Conservation (phyloP, 2,329 filamentous ascomycete species). For the Mycosphaerella arachidis region DNA sequence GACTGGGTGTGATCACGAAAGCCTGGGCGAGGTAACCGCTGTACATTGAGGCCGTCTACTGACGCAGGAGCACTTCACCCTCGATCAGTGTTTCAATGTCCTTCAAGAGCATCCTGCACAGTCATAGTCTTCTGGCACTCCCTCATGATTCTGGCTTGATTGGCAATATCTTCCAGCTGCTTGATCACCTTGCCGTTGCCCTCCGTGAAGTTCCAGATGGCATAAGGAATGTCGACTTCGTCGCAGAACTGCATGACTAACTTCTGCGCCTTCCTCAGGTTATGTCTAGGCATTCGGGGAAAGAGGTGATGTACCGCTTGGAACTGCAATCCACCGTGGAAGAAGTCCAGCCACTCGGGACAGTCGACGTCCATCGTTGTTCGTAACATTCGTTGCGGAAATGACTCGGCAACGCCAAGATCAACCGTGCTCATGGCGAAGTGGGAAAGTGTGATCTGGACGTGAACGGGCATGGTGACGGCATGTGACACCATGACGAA, state of each 20-base stretch:
- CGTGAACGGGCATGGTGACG: conserved; percentile 63
- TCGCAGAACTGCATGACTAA: conserved; percentile 60
- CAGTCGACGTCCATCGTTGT: conserved; percentile 73
- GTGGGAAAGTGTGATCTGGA: conserved; percentile 68
- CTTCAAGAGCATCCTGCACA: conserved; percentile 27
- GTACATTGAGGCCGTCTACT: too few species aligned
- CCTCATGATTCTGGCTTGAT: conserved; percentile 57
- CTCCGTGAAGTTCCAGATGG: conserved; percentile 57
- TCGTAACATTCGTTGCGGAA: conserved; percentile 64
- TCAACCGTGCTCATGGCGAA: conserved; percentile 68
- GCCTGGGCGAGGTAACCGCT: too few species aligned
- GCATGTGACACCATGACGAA: conserved; percentile 63
- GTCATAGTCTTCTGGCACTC: conserved; percentile 49
- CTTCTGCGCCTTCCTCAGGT: conserved; percentile 57
- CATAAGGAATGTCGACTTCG: conserved; percentile 61
- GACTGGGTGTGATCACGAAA: too few species aligned
- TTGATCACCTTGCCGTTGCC: conserved; percentile 57
- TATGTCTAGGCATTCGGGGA: conserved; percentile 64
- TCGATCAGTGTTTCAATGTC: conserved; percentile 18
- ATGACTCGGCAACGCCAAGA: conserved; percentile 61
- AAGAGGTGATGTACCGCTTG: conserved; percentile 68
- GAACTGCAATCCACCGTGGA: conserved; percentile 69
- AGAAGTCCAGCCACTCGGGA: conserved; percentile 66
- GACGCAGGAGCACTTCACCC: too few species aligned
- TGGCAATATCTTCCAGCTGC: conserved; percentile 54